phyloP scores from a whole-genome alignment of 306 rosid genomes.

The Oemleria cerasiformis region DNA sequence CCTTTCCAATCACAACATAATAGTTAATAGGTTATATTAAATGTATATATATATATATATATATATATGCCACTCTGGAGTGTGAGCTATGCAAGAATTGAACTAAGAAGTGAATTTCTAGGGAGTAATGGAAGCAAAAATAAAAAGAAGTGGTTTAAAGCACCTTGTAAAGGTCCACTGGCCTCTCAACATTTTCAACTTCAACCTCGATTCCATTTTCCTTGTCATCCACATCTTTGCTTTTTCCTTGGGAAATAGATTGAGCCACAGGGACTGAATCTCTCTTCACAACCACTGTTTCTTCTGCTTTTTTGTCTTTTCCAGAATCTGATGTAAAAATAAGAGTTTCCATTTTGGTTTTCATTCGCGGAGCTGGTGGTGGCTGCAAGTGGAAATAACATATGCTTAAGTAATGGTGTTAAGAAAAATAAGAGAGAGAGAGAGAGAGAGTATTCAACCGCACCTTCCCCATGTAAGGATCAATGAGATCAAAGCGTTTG shows the following conservation, averaged over 20 bases:
- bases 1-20: background rate
- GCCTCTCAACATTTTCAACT: slow-evolving; percentile 87
- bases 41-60: too few species aligned
- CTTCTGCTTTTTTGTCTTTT: slow-evolving; percentile 55
- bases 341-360: slow-evolving; percentile 79
- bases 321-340: slow-evolving; percentile 80
- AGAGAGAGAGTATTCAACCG: background rate
- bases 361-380: slow-evolving; percentile 80
- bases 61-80: background rate
- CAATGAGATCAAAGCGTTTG: slow-evolving; percentile 96
- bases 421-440: slow-evolving; percentile 3
- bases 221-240: slow-evolving; percentile 34
- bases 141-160: background rate
- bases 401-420: slow-evolving; percentile 1
- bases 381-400: slow-evolving; percentile 58
- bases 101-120: background rate
- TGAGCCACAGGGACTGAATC: slow-evolving; percentile 30
- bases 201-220: slow-evolving; percentile 56
- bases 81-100: background rate
- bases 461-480: slow-evolving; percentile 99
- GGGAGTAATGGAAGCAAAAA: too few species aligned
- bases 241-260: slow-evolving; percentile 36
- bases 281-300: slow-evolving; percentile 32
- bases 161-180: slow-evolving; percentile 97
- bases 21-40: background rate